A percentile compares a stretch with the other conserved stretches of the same genome.
Evolutionary conservation across 495 filamentous ascomycete species (phyloP).

Genomic region (Trichocladium uniseriatum): DNA sequence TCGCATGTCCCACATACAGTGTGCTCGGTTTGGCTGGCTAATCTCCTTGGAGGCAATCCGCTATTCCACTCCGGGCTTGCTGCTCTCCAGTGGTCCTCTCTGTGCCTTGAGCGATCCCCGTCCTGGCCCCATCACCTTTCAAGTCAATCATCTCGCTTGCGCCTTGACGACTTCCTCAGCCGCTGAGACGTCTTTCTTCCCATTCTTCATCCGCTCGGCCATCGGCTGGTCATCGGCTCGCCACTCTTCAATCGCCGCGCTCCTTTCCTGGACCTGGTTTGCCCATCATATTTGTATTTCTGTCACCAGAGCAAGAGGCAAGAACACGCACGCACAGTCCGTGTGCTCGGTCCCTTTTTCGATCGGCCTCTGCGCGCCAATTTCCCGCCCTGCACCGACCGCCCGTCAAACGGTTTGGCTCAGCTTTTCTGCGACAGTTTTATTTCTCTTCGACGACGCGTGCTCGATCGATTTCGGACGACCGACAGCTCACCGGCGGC

Average conservation of each 20-base stretch:
- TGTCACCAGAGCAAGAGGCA: constrained; percentile 8
- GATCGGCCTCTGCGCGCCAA: constrained; percentile 24
- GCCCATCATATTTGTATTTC: constrained; percentile 12
- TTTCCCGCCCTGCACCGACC: constrained; percentile 21
- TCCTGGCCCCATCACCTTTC: constrained; percentile 29
- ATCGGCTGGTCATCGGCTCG: constrained; percentile 21
- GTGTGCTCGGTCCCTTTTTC: constrained; percentile 17
- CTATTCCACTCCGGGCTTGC: constrained; percentile 26
- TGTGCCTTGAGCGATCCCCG: constrained; percentile 27
- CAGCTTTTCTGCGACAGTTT: constrained; percentile 10
- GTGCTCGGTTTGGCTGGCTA: constrained; percentile 24
- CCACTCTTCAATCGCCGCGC: constrained; percentile 17
- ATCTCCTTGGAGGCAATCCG: constrained; percentile 28
- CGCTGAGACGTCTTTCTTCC: constrained; percentile 25
- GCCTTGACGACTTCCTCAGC: constrained; percentile 32
- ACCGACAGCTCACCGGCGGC: constrained; percentile 1
- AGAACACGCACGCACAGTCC: constrained; percentile 15
- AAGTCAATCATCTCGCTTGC: constrained; percentile 43
- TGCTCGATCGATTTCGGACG: background rate
- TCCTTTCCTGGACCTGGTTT: constrained; percentile 16
- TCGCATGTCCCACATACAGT: constrained; percentile 4
- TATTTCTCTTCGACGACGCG: constrained; percentile 5
- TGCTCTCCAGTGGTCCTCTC: constrained; percentile 24
- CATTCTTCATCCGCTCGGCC: constrained; percentile 20
- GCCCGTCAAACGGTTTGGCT: constrained; percentile 9